These are phyloP conservation scores for Escovopsis sp. DNA, from an alignment of 2,329 filamentous ascomycete genomes.

Conservation along the genomic window DNA sequence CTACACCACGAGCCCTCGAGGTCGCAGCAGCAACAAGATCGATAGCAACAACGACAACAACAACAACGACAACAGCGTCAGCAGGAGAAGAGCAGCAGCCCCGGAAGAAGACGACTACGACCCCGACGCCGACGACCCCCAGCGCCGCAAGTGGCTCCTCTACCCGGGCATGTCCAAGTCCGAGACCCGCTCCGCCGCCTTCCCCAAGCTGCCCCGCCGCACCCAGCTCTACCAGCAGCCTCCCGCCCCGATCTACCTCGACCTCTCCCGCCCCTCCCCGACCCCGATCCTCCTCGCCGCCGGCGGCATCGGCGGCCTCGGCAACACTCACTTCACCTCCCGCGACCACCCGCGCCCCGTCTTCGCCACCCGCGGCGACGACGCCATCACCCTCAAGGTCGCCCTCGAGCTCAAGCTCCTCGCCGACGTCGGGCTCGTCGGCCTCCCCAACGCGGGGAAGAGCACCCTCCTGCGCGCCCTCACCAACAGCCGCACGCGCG, in stretches of 20 bases:
- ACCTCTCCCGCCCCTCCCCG: slow-evolving; percentile 62
- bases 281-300: slow-evolving; percentile 73
- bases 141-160: slow-evolving; percentile 65
- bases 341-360: slow-evolving; percentile 61
- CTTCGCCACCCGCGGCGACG: slow-evolving; percentile 77
- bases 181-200: slow-evolving; percentile 41
- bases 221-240: slow-evolving; percentile 51
- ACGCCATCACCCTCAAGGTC: slow-evolving; percentile 60
- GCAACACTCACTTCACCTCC: slow-evolving; percentile 84
- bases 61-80: too few species aligned
- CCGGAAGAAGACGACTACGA: slow-evolving; percentile 18
- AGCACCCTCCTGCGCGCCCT: slow-evolving; percentile 79
- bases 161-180: slow-evolving; percentile 63
- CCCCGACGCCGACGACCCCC: slow-evolving; percentile 27
- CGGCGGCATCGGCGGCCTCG: slow-evolving; percentile 76
- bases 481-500: slow-evolving; percentile 73
- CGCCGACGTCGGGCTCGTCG: slow-evolving; percentile 87
- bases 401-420: slow-evolving; percentile 89
- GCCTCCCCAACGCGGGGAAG: slow-evolving; percentile 91
- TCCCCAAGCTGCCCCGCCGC: slow-evolving; percentile 36
- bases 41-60: too few species aligned
- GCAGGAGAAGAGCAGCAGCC: slow-evolving; percentile 1
- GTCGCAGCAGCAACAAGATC: too few species aligned
- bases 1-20: too few species aligned
- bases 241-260: slow-evolving; percentile 53